These are phyloP conservation scores for Capniomyces stellatus DNA, from an alignment of 371 early-diverging fungal genomes.

Conservation along the genomic window DNA sequence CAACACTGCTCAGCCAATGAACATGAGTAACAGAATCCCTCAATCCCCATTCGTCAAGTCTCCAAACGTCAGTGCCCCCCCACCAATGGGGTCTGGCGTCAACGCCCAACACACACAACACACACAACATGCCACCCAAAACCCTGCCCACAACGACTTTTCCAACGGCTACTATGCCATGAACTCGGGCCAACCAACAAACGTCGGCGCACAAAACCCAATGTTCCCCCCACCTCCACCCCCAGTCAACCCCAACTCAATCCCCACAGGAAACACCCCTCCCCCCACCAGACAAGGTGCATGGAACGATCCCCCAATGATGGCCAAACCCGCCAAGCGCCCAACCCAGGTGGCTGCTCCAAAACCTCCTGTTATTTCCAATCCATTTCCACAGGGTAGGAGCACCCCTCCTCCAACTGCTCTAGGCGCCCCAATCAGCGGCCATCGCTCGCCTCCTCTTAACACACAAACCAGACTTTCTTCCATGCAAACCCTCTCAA, in stretches of 20 bases:
- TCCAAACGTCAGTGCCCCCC: conserved; percentile 1
- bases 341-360: conserved; percentile 2
- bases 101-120: background rate
- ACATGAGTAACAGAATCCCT: no score
- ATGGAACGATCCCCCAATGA: conserved; percentile 22
- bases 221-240: conserved; percentile 13
- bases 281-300: conserved; percentile 16
- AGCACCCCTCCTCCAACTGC: conserved; percentile 14
- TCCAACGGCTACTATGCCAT: background rate
- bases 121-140: background rate
- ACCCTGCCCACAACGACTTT: background rate
- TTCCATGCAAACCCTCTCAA: background rate
- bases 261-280: conserved; percentile 18
- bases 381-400: conserved; percentile 18
- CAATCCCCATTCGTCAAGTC: background rate
- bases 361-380: conserved; percentile 15
- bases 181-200: background rate
- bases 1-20: no score
- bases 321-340: conserved; percentile 9
- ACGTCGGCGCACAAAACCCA: no score
- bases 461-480: background rate
- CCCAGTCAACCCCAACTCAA: conserved; percentile 18
- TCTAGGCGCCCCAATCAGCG: background rate
- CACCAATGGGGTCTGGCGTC: conserved; percentile 5
- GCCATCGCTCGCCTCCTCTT: background rate